Evolutionary conservation across 192 early-diverging fungal genomes (phyloP), one percentile per base, ranked within the genome.

Genomic region (Glomus cerebriforme): DNA sequence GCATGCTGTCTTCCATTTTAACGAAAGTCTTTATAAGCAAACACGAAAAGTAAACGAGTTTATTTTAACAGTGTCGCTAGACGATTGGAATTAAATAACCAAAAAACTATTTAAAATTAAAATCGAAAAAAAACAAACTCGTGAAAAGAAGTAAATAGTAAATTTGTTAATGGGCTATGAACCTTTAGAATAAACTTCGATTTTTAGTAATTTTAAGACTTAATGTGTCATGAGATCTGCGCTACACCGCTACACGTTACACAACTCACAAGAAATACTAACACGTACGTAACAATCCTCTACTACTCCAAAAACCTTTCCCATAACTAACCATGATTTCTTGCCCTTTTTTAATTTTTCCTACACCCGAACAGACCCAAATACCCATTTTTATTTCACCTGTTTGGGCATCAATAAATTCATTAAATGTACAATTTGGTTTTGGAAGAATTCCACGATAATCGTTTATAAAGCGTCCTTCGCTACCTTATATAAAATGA

Each of bases 261-360:
- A 43, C 39, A 12, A 43, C 9, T 43, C 39, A 43, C 39, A 10
- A 43, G 10, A 43, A 43, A 12, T 10, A 2, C 39, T 43, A 7
- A 12, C 10, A 19, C 3, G 49, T 7, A 22, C 49, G 49, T 5
- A 70, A 70, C 22, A 73, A 73, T 27, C 73, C 58, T 75, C 74
- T 60, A 24, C 63, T 37, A 19, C 24, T 27, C 74, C 74, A 76
- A 29, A 76, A 76, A 19, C 74, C 31, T 76, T 76, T 65, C 17
- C 74, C 74, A 43, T 76, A 76, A 24, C 60, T 76, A 27, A 64
- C 74, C 24, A 65, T 27, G 9, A 76, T 76, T 64, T 76, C 74
- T 24, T 62, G 22, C 4, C 74, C 74, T 76, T 76, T 76, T 60
- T 76, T 76, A 45, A 76, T 76, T 76, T 76, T 76, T 76, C 60